A percentile compares a stretch with the other conserved stretches of the same genome.
These are phyloP conservation scores for Favolaschia claudopus DNA, from an alignment of 768 basidiomycete species.

Conservation along the genomic window DNA sequence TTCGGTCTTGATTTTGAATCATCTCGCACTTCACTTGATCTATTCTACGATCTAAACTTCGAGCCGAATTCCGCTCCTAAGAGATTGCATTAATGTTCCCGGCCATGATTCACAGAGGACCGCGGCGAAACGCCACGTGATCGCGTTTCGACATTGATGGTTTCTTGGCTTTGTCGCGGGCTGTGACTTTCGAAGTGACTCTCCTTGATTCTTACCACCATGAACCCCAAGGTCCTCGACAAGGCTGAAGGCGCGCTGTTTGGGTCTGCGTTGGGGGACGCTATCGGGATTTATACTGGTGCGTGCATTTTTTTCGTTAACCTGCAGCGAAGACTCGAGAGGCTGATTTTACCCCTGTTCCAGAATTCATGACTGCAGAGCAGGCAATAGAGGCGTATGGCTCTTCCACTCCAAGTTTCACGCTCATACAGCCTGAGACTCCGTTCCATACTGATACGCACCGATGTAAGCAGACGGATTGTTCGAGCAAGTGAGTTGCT, in stretches of 20 bases:
- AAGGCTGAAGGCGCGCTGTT: constrained; percentile 29
- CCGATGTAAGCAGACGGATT: constrained; percentile 15
- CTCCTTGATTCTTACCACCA: constrained; percentile 6
- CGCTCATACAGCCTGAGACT: constrained; percentile 23
- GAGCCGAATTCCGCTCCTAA: too few species aligned
- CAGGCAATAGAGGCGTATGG: constrained; percentile 24
- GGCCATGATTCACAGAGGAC: too few species aligned
- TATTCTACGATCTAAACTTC: too few species aligned
- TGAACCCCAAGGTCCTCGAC: constrained; percentile 23
- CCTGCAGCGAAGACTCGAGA: too few species aligned
- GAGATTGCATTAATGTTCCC: too few species aligned
- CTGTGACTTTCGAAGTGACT: too few species aligned
- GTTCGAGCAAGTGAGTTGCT: not conserved
- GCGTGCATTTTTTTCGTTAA: not conserved
- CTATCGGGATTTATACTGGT: constrained; percentile 32
- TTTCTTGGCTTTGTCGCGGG: too few species aligned
- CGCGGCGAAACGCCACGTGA: not conserved
- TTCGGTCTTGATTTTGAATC: too few species aligned
- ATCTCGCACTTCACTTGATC: too few species aligned
- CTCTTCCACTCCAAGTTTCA: constrained; percentile 14
- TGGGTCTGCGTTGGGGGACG: constrained; percentile 30
- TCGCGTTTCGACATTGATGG: not conserved
- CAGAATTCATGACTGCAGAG: constrained; percentile 29
- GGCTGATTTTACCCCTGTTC: not conserved
- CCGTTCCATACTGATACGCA: constrained; percentile 25